Evolutionary conservation across 1,284 basidiomycete genomes (phyloP), one percentile per base, ranked within the genome.

Genomic region (Athelia psychrophila): DNA sequence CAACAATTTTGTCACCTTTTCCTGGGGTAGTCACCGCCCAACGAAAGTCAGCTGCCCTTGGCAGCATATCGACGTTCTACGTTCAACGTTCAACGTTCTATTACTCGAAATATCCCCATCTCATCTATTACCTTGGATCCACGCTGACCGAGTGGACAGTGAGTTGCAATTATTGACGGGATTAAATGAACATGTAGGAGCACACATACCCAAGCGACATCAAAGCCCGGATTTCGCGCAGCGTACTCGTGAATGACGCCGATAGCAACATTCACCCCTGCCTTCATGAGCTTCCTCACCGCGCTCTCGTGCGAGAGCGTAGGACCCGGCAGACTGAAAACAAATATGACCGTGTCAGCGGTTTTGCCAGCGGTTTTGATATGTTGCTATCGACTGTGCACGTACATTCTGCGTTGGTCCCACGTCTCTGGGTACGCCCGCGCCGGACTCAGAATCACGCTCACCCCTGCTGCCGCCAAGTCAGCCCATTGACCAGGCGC

Each of bases 191-290:
- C 27, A 9, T 30, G 25, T n/a, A 16, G 53, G 15, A 44, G 20
- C 24, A 33, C 9, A 30, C 27, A 32, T 58, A 86, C 86, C 86
- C 85, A 88, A 58, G 81, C 80, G n/a, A 86, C 73, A 57, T 91
- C 87, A 66, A 89, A 90, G 3, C 87, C 77, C 13, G 83, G 78
- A 57, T 89, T 86, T 22, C 82, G 72, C 3, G 83, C 86, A 63
- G 81, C 75, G 80, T 84, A 91, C 38, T 83, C 79, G 35, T 74
- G 70, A 33, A 67, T 66, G 27, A 88, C 74, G 15, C 88, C 88
- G n/a, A 94, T 62, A 1, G 81, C 91, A 22, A 93, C 87, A 3
- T 76, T 81, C 8, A 94, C 87, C 22, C 84, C 84, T 38, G 83
- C 76, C 10, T 76, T 67, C 16, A 85, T 64, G 24, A 94, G 73